phyloP scores from a whole-genome alignment of 306 rosid species.

The Myrica gale region DNA sequence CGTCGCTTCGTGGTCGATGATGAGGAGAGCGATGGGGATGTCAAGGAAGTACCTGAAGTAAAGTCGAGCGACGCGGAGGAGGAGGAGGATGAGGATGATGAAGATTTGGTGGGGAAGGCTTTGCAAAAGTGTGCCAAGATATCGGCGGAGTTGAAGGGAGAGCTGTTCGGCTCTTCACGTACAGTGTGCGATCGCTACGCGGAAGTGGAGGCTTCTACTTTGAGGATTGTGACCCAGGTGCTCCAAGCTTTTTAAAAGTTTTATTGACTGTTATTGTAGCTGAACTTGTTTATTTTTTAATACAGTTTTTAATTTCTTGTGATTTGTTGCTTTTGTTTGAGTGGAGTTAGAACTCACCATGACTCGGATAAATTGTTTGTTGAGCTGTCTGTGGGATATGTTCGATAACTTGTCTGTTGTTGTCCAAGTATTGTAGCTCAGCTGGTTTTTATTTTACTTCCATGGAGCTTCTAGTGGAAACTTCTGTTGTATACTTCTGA shows the following conservation, averaged over 20 bases:
- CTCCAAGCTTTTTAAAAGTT: neutral
- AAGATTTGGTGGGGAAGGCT: constrained; percentile 81
- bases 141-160: constrained; percentile 75
- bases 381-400: neutral
- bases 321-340: neutral
- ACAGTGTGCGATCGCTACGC: constrained; percentile 66
- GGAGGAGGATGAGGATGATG: constrained; percentile 40
- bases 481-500: neutral
- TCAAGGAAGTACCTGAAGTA: constrained; percentile 42
- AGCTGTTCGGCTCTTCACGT: constrained; percentile 66
- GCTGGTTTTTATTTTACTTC: neutral
- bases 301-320: neutral
- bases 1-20: constrained; percentile 76
- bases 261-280: neutral
- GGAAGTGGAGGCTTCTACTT: constrained; percentile 78
- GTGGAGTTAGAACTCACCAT: neutral
- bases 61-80: constrained; percentile 53
- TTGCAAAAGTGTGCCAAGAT: constrained; percentile 79
- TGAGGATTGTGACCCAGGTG: constrained; percentile 87
- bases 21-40: constrained; percentile 52
- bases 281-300: neutral
- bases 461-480: neutral
- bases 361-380: neutral
- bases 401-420: neutral
- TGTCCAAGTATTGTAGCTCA: neutral